Conservation (phyloP, 352 stramenopile genomes). For the Aphanomyces euteiches region DNA sequence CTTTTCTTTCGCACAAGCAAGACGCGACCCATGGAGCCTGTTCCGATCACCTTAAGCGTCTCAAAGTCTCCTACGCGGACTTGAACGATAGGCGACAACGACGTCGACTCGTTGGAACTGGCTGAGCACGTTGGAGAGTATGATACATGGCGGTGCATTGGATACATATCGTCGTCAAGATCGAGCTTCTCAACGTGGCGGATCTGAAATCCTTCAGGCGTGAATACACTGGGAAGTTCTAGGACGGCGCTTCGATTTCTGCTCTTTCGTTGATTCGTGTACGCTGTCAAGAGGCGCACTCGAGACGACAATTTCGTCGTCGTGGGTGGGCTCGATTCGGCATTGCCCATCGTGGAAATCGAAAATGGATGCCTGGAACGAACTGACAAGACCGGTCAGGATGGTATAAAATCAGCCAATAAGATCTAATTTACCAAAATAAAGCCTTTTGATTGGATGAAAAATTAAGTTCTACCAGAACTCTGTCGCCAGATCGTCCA, state of each 20-base stretch:
- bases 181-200: slow-evolving; percentile 25
- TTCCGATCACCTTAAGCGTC: slow-evolving; percentile 84
- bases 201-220: slow-evolving; percentile 15
- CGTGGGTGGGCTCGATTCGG: neutral
- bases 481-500: too few species aligned
- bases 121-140: slow-evolving; percentile 21
- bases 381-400: neutral
- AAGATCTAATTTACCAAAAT: neutral
- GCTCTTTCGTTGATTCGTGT: neutral
- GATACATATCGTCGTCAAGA: slow-evolving; percentile 9
- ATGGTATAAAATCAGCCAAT: slow-evolving; percentile 3
- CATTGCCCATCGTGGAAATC: neutral
- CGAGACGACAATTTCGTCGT: neutral
- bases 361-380: neutral
- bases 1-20: slow-evolving; percentile 60
- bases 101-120: slow-evolving; percentile 15
- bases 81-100: slow-evolving; percentile 13
- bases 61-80: slow-evolving; percentile 70
- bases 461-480: too few species aligned
- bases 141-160: slow-evolving; percentile 4
- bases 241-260: slow-evolving; percentile 6
- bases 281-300: neutral
- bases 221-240: slow-evolving; percentile 26
- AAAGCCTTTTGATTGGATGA: too few species aligned
- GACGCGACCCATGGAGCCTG: slow-evolving; percentile 83